Percentiles rank a stretch among this genome's conserved stretches.
Conservation (phyloP, 1,284 basidiomycete genomes). For the Pyrrhoderma lamaoense region DNA sequence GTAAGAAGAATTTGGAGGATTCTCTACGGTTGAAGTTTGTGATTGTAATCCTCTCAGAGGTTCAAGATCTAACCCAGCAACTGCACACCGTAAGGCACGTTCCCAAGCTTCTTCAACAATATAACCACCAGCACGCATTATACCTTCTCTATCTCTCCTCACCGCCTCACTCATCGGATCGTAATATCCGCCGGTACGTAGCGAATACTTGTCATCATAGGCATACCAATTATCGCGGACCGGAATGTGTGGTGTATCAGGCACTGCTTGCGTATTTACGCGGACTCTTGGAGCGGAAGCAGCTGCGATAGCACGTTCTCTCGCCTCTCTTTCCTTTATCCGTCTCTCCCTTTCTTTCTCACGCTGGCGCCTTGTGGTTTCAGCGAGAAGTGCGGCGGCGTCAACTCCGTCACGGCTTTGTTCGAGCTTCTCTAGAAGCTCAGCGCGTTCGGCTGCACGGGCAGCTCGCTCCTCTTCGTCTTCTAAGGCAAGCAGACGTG, state of each 20-base stretch:
- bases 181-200: slow-evolving; percentile 48
- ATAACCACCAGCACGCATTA: slow-evolving; percentile 83
- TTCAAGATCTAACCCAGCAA: slow-evolving; percentile 63
- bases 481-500: slow-evolving; percentile 57
- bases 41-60: slow-evolving; percentile 24
- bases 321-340: slow-evolving; percentile 2
- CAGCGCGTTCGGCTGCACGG: slow-evolving; percentile 30
- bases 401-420: slow-evolving; percentile 42
- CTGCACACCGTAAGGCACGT: slow-evolving; percentile 69
- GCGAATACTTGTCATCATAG: slow-evolving; percentile 59
- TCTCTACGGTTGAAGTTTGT: background rate
- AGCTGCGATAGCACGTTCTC: slow-evolving; percentile 42
- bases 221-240: slow-evolving; percentile 68
- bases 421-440: slow-evolving; percentile 33
- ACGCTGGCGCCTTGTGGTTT: slow-evolving; percentile 43
- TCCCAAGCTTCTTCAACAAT: slow-evolving; percentile 81
- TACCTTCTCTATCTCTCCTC: slow-evolving; percentile 67
- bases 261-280: slow-evolving; percentile 48
- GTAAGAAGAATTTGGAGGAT: background rate
- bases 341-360: slow-evolving; percentile 6
- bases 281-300: slow-evolving; percentile 37
- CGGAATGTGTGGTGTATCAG: slow-evolving; percentile 71
- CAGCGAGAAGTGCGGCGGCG: slow-evolving; percentile 57
- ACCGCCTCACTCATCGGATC: slow-evolving; percentile 71
- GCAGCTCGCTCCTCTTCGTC: slow-evolving; percentile 62